Conservation (phyloP, 2,329 filamentous ascomycete genomes). For the Canariomyces notabilis region DNA sequence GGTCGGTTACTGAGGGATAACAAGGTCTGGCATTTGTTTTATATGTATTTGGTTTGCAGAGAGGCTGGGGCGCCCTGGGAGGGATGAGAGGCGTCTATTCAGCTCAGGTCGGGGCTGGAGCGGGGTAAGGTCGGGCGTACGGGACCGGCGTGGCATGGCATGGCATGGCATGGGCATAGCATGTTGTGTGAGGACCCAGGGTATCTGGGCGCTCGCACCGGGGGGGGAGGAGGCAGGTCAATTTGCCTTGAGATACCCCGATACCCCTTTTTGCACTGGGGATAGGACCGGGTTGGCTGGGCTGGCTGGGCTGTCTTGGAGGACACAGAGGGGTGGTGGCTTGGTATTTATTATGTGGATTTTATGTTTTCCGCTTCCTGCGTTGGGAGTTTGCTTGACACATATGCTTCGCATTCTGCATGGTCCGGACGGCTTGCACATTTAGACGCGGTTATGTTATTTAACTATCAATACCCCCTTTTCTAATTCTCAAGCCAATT, state of each 20-base stretch:
- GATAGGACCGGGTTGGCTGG: no score
- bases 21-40: background rate
- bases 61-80: no score
- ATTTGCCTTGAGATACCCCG: background rate
- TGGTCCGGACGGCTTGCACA: no score
- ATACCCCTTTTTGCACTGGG: background rate
- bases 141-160: conserved; percentile 4
- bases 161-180: conserved; percentile 1
- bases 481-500: background rate
- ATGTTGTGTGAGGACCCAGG: background rate
- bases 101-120: conserved; percentile 1
- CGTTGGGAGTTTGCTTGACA: background rate
- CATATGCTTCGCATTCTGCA: background rate
- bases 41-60: background rate
- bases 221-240: background rate
- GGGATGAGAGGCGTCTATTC: no score
- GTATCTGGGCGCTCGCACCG: no score
- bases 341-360: background rate
- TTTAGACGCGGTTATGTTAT: background rate
- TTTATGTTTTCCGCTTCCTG: background rate
- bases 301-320: background rate
- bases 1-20: background rate
- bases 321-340: background rate
- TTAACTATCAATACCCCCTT: conserved; percentile 3
- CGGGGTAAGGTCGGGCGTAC: no score